Evolutionary conservation across 1,284 basidiomycete genomes (phyloP), one percentile per base, ranked within the genome.

Genomic region (Boletellus dicymbophilus): DNA sequence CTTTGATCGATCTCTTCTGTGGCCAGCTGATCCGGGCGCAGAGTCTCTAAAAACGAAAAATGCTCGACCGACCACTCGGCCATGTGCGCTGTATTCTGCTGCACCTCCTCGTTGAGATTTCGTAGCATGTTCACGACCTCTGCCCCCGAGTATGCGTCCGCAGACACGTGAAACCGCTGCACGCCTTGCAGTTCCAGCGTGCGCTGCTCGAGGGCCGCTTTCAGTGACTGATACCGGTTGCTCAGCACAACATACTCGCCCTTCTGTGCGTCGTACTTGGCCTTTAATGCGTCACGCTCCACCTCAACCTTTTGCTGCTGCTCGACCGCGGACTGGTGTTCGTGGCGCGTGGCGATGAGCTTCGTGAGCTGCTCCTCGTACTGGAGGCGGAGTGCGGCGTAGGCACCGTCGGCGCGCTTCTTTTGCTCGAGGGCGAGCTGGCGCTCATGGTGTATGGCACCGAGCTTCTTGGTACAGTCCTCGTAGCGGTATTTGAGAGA

Each of bases 51-150:
- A 15, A 58, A 15, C 11, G 10, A 12, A 30, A 62, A 50, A 15
- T 40, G 42, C 28, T 46, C 51, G 4, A 48, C 15, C 1, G 26
- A 44, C 58, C 58, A 58, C 27, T 62, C 55, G 11, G 40, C 48
- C 55, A 59, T 58, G 12, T 44, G 46, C 11, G 44, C 37, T 13
- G 46, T 33, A 22, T 13, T 45, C 25, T 62, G 53, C 9, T 54
- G 57, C 8, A 59, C 48, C 11, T 55, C 60, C n/a, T 49, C 55
- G 34, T 59, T 62, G 30, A 59, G 55, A 26, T 46, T 62, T 22
- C 46, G 46, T 2, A 59, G 25, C 21, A 31, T 34, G 25, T 60
- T 48, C 20, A 62, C 46, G n/a, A 59, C 46, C 31, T 59, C 60
- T 15, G 60, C 34, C 9, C 58, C 55, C 0, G 58, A 59, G 34